A percentile compares a stretch with the other conserved stretches of the same genome.
These are phyloP conservation scores for Fistulinella staudtii DNA, from an alignment of 1,284 basidiomycete genomes.

Conservation along the genomic window DNA sequence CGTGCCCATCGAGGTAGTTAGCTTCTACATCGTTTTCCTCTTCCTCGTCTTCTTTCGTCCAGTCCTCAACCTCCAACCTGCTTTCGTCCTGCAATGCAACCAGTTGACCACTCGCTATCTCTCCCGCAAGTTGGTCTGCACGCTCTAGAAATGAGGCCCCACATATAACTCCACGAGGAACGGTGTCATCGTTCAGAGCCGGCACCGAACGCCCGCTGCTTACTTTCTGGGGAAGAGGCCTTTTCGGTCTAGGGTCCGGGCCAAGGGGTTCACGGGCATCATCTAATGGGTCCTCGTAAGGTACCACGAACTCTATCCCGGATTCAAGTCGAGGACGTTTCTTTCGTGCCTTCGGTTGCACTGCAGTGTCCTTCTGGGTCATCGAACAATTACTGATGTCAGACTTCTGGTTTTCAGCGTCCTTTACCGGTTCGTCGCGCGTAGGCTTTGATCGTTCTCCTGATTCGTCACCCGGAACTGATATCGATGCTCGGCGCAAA, in stretches of 20 bases:
- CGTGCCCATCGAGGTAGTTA: conserved; percentile 6
- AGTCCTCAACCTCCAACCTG: conserved; percentile 15
- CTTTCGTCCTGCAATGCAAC: conserved; percentile 4
- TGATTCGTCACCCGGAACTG: background rate
- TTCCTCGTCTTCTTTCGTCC: conserved; percentile 23
- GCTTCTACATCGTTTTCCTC: conserved; percentile 19
- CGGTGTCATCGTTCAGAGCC: background rate
- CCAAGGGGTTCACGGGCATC: conserved; percentile 16
- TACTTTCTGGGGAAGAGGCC: conserved; percentile 25
- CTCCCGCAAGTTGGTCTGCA: conserved; percentile 17
- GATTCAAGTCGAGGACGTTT: conserved; percentile 24
- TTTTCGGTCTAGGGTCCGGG: conserved; percentile 14
- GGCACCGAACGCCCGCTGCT: background rate
- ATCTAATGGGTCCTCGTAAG: background rate
- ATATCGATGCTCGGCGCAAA: conserved; percentile 11
- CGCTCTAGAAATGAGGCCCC: conserved; percentile 8
- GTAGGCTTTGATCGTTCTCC: background rate
- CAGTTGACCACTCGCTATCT: conserved; percentile 15
- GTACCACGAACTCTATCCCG: conserved; percentile 8
- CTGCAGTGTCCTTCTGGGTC: background rate
- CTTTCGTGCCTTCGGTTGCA: conserved; percentile 1
- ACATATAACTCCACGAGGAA: background rate
- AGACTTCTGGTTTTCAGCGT: background rate
- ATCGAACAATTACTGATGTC: background rate
- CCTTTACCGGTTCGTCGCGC: background rate